Conservation (phyloP, 495 filamentous ascomycete genomes). For the Aspergillus carlsbadensis region DNA sequence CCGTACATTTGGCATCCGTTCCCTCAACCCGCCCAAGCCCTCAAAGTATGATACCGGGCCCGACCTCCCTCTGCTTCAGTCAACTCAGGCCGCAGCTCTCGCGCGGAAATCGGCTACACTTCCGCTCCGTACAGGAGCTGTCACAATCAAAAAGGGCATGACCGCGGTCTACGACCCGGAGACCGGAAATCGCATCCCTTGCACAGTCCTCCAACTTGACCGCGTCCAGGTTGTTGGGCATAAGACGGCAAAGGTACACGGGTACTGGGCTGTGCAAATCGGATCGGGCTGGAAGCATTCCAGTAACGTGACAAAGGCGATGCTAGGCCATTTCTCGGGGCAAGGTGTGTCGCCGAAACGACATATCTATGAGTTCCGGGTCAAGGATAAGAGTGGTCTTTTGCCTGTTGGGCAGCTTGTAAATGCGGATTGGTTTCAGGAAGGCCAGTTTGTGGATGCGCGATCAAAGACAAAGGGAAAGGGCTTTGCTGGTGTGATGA, state of each 20-base stretch:
- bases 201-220: slow-evolving; percentile 93
- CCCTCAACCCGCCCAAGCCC: slow-evolving; percentile 46
- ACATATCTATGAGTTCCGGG: slow-evolving; percentile 80
- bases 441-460: slow-evolving; percentile 89
- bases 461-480: slow-evolving; percentile 75
- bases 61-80: slow-evolving; percentile 55
- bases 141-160: slow-evolving; percentile 93
- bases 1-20: slow-evolving; percentile 49
- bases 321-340: slow-evolving; percentile 81
- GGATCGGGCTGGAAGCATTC: slow-evolving; percentile 76
- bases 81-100: slow-evolving; percentile 76
- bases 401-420: slow-evolving; percentile 70
- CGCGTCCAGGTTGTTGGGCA: slow-evolving; percentile 81
- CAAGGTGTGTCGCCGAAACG: slow-evolving; percentile 78
- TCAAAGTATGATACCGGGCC: slow-evolving; percentile 47
- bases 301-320: slow-evolving; percentile 71
- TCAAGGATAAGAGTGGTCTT: slow-evolving; percentile 69
- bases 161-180: slow-evolving; percentile 78
- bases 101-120: slow-evolving; percentile 72
- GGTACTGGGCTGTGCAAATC: slow-evolving; percentile 90
- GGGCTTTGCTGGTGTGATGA: slow-evolving; percentile 97
- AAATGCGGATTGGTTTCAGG: slow-evolving; percentile 79
- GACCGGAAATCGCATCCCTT: slow-evolving; percentile 74
- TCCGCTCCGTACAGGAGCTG: slow-evolving; percentile 75
- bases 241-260: slow-evolving; percentile 77